phyloP scores from a whole-genome alignment of 129 eudicot species.

The Logfia minima region DNA sequence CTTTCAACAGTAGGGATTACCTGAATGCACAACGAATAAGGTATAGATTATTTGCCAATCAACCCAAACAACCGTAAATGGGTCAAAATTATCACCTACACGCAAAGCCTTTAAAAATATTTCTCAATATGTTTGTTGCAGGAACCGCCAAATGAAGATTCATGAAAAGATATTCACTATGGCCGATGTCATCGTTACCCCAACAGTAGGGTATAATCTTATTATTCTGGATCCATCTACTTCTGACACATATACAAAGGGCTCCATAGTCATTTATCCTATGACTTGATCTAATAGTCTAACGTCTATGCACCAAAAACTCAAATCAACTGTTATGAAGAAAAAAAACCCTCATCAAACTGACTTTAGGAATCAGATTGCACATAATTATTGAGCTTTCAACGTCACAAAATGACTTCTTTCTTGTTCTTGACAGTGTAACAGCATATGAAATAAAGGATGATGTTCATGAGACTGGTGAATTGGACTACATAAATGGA shows the following conservation, averaged over 20 bases:
- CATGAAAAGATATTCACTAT: constrained; percentile 63
- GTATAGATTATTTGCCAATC: constrained; percentile 26
- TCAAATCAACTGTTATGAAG: neutral
- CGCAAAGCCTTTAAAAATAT: neutral
- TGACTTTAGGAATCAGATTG: neutral
- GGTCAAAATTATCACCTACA: neutral
- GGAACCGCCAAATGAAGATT: constrained; percentile 72
- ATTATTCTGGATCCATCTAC: neutral
- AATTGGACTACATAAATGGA: constrained; percentile 93
- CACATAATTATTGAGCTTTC: neutral
- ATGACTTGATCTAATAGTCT: neutral
- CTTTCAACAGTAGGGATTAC: constrained; percentile 79
- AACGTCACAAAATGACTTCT: neutral
- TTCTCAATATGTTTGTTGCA: constrained; percentile 21
- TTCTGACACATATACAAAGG: neutral
- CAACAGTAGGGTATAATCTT: constrained; percentile 72
- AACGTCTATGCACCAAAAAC: neutral
- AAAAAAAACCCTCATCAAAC: neutral
- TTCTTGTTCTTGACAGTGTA: constrained; percentile 47
- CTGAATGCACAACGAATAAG: constrained; percentile 85
- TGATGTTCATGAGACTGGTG: constrained; percentile 72
- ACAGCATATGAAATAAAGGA: constrained; percentile 75
- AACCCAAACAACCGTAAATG: neutral
- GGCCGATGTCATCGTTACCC: constrained; percentile 95
- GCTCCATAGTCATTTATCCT: neutral